A percentile compares a stretch with the other conserved stretches of the same genome.
Evolutionary conservation across 139 green algal genomes (phyloP).

Genomic region (Coelastrella sp.): DNA sequence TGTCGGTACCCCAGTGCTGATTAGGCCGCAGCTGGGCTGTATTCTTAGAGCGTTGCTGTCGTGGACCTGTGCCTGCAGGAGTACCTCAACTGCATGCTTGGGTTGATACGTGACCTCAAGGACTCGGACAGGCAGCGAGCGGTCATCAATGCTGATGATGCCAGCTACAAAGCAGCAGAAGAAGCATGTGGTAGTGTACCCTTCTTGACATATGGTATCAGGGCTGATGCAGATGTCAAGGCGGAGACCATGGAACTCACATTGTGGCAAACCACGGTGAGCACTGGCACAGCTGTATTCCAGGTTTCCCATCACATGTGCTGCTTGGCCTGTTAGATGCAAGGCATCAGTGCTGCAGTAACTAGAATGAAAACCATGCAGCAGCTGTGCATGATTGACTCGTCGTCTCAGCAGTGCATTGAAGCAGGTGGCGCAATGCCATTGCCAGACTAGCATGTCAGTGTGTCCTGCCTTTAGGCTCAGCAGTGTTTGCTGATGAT

Average conservation of each 20-base stretch:
- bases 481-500: too few relatives aligned
- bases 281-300: not conserved
- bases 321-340: too few relatives aligned
- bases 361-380: too few relatives aligned
- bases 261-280: constrained; percentile 86
- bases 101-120: constrained; percentile 73
- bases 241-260: constrained; percentile 69
- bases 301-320: too few relatives aligned
- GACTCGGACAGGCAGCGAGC: constrained; percentile 79
- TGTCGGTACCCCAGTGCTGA: too few relatives aligned
- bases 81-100: constrained; percentile 64
- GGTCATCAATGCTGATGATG: constrained; percentile 85
- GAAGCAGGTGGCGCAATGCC: too few relatives aligned
- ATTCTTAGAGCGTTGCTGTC: not conserved
- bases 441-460: too few relatives aligned
- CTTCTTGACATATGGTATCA: constrained; percentile 81
- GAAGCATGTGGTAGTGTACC: constrained; percentile 54
- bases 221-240: constrained; percentile 81
- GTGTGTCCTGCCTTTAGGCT: too few relatives aligned
- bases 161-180: not conserved
- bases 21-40: not conserved
- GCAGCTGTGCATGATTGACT: too few relatives aligned
- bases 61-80: constrained; percentile 28
- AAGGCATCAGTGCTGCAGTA: too few relatives aligned
- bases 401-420: too few relatives aligned